Conservation (phyloP, 108 stramenopile genomes). For the Epipyxis sp. region DNA sequence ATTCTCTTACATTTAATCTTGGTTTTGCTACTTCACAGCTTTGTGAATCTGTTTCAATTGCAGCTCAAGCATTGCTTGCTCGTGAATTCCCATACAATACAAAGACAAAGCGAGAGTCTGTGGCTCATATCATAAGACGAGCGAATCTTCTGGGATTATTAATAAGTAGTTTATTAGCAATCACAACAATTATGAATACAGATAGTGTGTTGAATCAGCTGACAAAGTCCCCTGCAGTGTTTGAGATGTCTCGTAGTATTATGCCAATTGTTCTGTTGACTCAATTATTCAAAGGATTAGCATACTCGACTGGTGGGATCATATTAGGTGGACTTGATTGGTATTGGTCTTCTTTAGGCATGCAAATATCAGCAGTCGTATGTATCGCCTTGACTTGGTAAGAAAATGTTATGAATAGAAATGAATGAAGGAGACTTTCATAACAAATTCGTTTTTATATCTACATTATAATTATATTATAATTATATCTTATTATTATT, state of each 20-base stretch:
- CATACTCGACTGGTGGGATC: conserved; percentile 85
- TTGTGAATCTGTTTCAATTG: conserved; percentile 76
- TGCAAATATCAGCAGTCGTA: conserved; percentile 81
- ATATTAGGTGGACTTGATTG: conserved; percentile 90
- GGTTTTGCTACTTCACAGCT: conserved; percentile 89
- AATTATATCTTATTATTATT: no score
- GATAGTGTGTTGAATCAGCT: conserved; percentile 67
- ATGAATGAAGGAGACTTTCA: no score
- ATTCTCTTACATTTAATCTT: conserved; percentile 83
- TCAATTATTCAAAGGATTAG: conserved; percentile 77
- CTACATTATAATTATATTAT: no score
- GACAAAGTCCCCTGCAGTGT: conserved; percentile 69
- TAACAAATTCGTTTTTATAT: no score
- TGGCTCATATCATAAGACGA: background rate
- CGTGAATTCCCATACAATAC: conserved; percentile 66
- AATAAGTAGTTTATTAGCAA: conserved; percentile 62
- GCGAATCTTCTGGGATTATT: conserved; percentile 55
- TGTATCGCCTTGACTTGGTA: conserved; percentile 47
- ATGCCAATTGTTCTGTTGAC: conserved; percentile 58
- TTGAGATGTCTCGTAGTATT: conserved; percentile 63
- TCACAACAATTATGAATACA: conserved; percentile 68
- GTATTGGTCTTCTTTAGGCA: conserved; percentile 73
- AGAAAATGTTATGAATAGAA: no score
- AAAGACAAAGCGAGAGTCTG: background rate
- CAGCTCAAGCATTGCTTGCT: conserved; percentile 73